Evolutionary conservation across 2,329 filamentous ascomycete genomes (phyloP), one percentile per base, ranked within the genome.

Genomic region (Aspergillus pseudoterreus): DNA sequence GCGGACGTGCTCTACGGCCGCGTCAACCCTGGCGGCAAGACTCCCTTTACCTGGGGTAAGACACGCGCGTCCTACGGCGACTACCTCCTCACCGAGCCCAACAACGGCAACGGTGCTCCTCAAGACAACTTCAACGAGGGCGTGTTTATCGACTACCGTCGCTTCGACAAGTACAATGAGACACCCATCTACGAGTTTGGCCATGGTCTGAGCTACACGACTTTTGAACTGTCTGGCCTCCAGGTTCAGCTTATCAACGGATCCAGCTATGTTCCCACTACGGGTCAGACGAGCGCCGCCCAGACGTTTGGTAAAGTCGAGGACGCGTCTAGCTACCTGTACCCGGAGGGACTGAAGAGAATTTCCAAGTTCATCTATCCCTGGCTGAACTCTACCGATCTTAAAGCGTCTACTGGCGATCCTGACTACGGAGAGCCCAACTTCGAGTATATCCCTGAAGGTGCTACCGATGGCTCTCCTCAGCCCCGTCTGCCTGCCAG

Each of bases 1-100:
- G 84, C 84, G 3, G 87, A 91, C 63, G 76, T 91, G 19, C 78
- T 91, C 6, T 91, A 88, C 67, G 88, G 88, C 51, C 75, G 75
- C 48, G 74, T 81, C 63, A 85, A 84, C 67, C 83, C 83, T 14
- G 79, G 80, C 49, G 83, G 75, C 59, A 85, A 85, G 71, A 71
- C 80, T 6, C 79, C 82, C 12, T 85, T 86, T 70, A 85, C 82
- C 45, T 77, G 83, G 69, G 83, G 79, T 36, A 71, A 71, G 57
- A 71, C 72, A 11, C 76, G 75, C 22, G 71, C 75, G 45, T 75
- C 80, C 46, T 86, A 83, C 55, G 82, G 82, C 14, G 74, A 76
- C 4, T 74, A 81, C 51, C 61, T 86, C 36, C 69, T 85, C 47
- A 83, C 81, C 59, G 67, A 76, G 52, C 76, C 81, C 35, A 85